Conservation (phyloP, 1,284 basidiomycete genomes). For the Cutaneotrichosporon cutaneum region DNA sequence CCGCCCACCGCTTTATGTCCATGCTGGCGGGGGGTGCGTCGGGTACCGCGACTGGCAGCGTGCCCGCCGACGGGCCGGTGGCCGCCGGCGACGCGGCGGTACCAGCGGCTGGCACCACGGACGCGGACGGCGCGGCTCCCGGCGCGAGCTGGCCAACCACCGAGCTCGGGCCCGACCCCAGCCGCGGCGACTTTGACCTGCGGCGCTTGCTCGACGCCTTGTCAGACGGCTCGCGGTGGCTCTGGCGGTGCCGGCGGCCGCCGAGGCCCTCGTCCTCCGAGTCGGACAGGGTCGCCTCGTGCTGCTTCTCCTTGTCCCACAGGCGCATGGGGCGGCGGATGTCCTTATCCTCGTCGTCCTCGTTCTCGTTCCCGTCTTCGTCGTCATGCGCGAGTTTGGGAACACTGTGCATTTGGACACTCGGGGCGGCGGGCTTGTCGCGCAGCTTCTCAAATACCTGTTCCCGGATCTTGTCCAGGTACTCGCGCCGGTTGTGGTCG, state of each 20-base stretch:
- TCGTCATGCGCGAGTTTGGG: constrained; percentile 74
- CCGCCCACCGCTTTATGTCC: constrained; percentile 27
- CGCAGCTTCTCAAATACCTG: constrained; percentile 89
- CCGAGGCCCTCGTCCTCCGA: constrained; percentile 57
- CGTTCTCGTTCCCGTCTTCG: constrained; percentile 75
- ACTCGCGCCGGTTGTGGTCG: constrained; percentile 89
- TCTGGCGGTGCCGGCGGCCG: constrained; percentile 48
- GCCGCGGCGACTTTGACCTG: constrained; percentile 18
- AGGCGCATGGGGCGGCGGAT: constrained; percentile 63
- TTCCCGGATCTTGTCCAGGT: constrained; percentile 86
- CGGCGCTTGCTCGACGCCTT: constrained; percentile 15
- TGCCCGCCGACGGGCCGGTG: constrained; percentile 2
- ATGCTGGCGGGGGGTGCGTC: constrained; percentile 8
- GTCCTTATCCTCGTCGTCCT: constrained; percentile 74
- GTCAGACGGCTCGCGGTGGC: constrained; percentile 30
- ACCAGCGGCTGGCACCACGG: constrained; percentile 3
- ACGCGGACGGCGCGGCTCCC: background rate
- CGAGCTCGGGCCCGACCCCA: background rate
- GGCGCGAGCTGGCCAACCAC: background rate
- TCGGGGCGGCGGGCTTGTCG: constrained; percentile 79
- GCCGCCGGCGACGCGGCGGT: background rate
- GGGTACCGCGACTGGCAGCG: background rate
- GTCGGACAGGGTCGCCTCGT: constrained; percentile 54
- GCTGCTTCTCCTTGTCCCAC: constrained; percentile 49
- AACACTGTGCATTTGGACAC: constrained; percentile 71